phyloP scores from a whole-genome alignment of 257 asterid species.

The Ajuga chamaepitys region DNA sequence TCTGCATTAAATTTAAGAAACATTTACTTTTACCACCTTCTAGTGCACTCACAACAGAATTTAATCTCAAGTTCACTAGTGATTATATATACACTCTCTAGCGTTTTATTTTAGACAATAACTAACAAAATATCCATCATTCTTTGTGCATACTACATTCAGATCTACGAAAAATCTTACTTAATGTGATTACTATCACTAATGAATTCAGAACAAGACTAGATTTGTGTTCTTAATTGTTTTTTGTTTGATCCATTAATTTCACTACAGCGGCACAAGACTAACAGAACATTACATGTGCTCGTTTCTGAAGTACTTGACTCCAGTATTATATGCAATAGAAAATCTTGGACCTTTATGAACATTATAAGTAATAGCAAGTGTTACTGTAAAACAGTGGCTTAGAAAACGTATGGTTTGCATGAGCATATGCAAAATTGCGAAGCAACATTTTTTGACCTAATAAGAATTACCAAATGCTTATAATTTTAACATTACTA shows the following conservation, averaged over 20 bases:
- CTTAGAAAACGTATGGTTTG: not conserved
- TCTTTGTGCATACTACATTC: not conserved
- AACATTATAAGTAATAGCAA: no score
- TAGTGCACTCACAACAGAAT: no score
- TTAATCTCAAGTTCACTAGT: no score
- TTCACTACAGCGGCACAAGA: not conserved
- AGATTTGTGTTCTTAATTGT: not conserved
- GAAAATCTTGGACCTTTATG: no score
- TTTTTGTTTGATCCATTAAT: not conserved
- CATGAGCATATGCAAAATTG: not conserved
- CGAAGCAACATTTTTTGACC: not conserved
- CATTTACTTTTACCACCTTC: not conserved
- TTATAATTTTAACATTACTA: not conserved
- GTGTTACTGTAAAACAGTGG: not conserved
- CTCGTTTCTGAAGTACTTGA: no score
- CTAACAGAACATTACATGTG: not conserved
- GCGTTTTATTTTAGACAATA: no score
- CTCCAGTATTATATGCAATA: no score
- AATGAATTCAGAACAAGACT: not conserved
- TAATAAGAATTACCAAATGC: not conserved
- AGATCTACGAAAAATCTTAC: not conserved
- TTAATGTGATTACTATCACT: not conserved
- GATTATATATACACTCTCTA: no score
- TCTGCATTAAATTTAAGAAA: conserved; percentile 34
- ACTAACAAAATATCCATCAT: conserved; percentile 25